Conservation (phyloP, 192 early-diverging fungal species). For the Backusella tuberculispora region DNA sequence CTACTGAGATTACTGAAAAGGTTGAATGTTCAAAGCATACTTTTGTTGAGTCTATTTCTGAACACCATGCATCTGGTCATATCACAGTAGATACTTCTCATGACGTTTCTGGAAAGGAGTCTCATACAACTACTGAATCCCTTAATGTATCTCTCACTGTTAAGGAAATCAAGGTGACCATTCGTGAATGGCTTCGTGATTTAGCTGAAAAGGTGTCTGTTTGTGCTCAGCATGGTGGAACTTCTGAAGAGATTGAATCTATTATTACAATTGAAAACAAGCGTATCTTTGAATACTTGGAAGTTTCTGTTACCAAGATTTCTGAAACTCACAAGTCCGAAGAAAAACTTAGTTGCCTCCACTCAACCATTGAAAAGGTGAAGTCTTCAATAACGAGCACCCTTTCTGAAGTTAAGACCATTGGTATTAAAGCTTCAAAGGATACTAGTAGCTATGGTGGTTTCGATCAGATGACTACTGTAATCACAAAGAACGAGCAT, state of each 20-base stretch:
- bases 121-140: not conserved
- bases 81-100: not conserved
- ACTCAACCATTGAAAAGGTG: conserved; percentile 10
- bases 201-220: conserved; percentile 26
- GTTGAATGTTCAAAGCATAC: conserved; percentile 11
- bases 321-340: conserved; percentile 17
- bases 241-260: conserved; percentile 11
- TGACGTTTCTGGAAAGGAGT: not conserved
- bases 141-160: conserved; percentile 8
- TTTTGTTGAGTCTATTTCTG: not conserved
- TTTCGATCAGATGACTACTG: conserved; percentile 24
- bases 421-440: not conserved
- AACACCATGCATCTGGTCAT: not conserved
- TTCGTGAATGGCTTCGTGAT: conserved; percentile 15
- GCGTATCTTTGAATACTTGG: conserved; percentile 9
- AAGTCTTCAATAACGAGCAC: conserved; percentile 14
- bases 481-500: conserved; percentile 19
- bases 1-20: conserved; percentile 6
- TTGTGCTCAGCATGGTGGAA: conserved; percentile 1
- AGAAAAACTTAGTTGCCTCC: not conserved
- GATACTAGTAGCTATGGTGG: conserved; percentile 3
- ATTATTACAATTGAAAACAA: conserved; percentile 15
- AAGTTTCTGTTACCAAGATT: conserved; percentile 19
- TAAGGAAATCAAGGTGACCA: conserved; percentile 26
- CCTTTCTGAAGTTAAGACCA: conserved; percentile 18